Conservation (phyloP, 2,329 filamentous ascomycete genomes). For the Epichloe gansuensis region DNA sequence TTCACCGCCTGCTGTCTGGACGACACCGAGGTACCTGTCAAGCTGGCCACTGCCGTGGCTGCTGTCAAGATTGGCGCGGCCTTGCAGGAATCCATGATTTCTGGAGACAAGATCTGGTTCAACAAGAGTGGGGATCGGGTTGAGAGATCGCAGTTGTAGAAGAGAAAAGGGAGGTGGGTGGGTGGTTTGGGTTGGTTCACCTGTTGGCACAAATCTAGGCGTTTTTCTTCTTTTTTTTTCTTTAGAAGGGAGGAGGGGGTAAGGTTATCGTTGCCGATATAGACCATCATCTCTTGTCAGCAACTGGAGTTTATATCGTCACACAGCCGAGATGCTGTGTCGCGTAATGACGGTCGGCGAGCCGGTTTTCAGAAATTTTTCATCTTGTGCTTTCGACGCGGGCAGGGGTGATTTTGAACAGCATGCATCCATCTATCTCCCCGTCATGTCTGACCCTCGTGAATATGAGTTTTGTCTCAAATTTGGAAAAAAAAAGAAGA, state of each 20-base stretch:
- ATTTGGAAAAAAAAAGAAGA: too few relatives aligned
- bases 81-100: constrained; percentile 43
- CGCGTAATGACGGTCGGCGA: neutral
- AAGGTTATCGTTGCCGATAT: neutral
- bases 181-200: neutral
- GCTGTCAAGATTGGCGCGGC: constrained; percentile 49
- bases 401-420: too few relatives aligned
- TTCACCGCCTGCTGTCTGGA: constrained; percentile 49
- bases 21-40: constrained; percentile 40
- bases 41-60: constrained; percentile 43
- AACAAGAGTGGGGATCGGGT: constrained; percentile 22
- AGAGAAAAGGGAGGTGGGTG: neutral
- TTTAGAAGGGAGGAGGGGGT: neutral
- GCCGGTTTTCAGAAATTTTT: neutral
- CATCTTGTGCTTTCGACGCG: neutral
- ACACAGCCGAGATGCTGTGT: too few relatives aligned
- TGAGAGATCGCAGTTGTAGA: constrained; percentile 4
- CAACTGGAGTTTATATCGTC: neutral
- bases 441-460: too few relatives aligned
- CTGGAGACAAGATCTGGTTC: constrained; percentile 45
- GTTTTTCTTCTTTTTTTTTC: neutral
- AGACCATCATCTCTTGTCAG: neutral
- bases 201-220: neutral
- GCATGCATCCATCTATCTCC: too few relatives aligned
- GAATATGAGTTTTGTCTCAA: too few relatives aligned